Base-by-base conservation (phyloP, 768 basidiomycete species). In the Lactarius vividus region DNA sequence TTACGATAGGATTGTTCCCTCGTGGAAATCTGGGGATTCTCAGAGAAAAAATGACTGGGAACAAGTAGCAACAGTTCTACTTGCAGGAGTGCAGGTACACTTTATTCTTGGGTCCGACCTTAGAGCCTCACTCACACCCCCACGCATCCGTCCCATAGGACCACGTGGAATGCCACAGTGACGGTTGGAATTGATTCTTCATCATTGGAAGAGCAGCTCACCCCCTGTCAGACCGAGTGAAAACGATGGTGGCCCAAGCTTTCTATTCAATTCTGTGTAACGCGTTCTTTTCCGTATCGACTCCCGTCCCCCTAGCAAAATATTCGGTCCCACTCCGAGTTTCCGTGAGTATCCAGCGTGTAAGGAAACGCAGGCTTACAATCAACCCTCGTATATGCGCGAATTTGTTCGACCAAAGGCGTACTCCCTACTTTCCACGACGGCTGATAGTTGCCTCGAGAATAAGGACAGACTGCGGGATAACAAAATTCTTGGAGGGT, bases 381-480 rank as follows among this genome's bases (percentile, higher is more conserved):
- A 20, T 29, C 54, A 35, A 53, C 16, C 26, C 46, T 59, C 31
- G 23, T 52, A 52, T 26, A 52, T 52, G 13, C 49, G 13, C 46
- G 33, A 57, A 42, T 35, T 55, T 35, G 7, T 58, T 40, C 20
- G n/a, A 55, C 26, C 1, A 6, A 55, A 66, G 67, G 67, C 26
- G 33, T 69, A 69, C 53, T 54, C 64, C 39, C 42, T 69, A 33
- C 67, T 69, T 33, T 57, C 67, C 29, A 57, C 60, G 65, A 69
- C 67, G 20, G 65, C 67, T 18, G 65, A 69, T 53, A 57, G 39
- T 13, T 69, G 67, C 35, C 26, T 28, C 56, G 65, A 62, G 42
- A 69, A 69, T 61, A 66, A 69, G 42, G 58, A 58, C 26, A 69
- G 67, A 40, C 66, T 69, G 31, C 57, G 68, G 26, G 66, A 67